phyloP scores from a whole-genome alignment of 306 rosid genomes.

The Corylus avellana region DNA sequence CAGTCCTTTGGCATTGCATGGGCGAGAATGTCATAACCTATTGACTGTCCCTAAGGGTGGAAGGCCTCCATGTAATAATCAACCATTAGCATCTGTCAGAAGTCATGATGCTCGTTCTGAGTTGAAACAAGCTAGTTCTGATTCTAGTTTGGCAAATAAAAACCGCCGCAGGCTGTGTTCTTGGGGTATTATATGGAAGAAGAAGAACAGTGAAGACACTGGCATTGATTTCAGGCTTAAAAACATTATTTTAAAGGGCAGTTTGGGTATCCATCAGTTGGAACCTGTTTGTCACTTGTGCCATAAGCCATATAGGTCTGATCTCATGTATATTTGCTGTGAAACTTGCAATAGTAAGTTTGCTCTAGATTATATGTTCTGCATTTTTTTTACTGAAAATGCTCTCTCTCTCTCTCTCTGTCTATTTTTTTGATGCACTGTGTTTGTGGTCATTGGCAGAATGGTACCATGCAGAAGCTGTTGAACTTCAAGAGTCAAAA shows the following conservation, averaged over 20 bases:
- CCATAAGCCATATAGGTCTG: constrained; percentile 63
- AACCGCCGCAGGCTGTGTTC: constrained; percentile 49
- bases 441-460: constrained; percentile 53
- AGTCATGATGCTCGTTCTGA: constrained; percentile 39
- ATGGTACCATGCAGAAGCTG: constrained; percentile 97
- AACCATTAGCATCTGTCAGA: constrained; percentile 36
- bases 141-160: constrained; percentile 41
- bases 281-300: constrained; percentile 76
- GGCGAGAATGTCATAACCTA: constrained; percentile 47
- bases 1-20: constrained; percentile 68
- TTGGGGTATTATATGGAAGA: constrained; percentile 94
- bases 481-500: constrained; percentile 82
- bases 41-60: constrained; percentile 44
- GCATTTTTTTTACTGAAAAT: not conserved
- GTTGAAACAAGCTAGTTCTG: constrained; percentile 47
- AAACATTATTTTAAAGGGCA: constrained; percentile 70
- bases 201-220: constrained; percentile 52
- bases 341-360: constrained; percentile 78
- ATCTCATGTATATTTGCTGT: constrained; percentile 81
- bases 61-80: constrained; percentile 40
- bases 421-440: not conserved
- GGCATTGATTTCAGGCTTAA: constrained; percentile 60
- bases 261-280: constrained; percentile 35
- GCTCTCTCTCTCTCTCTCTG: not conserved
- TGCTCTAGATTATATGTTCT: constrained; percentile 17